phyloP scores from a whole-genome alignment of 768 basidiomycete species.

The Sporobolomyces pararoseus region DNA sequence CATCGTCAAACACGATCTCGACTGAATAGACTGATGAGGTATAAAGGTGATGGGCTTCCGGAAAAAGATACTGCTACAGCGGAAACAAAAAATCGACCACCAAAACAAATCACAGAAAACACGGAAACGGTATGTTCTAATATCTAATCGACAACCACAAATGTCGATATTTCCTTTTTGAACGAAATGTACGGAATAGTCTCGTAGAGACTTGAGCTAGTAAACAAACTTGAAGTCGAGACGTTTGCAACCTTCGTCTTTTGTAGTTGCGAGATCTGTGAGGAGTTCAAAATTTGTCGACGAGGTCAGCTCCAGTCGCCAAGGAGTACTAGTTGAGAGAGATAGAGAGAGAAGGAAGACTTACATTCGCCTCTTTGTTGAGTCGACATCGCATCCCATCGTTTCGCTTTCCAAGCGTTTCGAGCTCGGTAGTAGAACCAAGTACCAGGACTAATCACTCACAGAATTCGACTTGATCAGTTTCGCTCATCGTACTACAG shows the following conservation, averaged over 20 bases:
- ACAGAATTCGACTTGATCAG: background rate
- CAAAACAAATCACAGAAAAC: no score
- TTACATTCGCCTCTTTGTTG: conserved; percentile 45
- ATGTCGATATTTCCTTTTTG: no score
- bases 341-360: background rate
- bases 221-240: conserved; percentile 44
- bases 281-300: background rate
- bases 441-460: background rate
- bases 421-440: conserved; percentile 25
- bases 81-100: no score
- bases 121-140: no score
- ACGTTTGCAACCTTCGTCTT: conserved; percentile 47
- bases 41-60: no score
- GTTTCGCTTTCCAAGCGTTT: conserved; percentile 44
- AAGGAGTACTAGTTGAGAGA: no score
- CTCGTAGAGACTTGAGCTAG: conserved; percentile 22
- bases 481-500: conserved; percentile 29
- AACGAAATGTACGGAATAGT: no score
- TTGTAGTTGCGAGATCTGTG: conserved; percentile 47
- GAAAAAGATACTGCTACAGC: no score
- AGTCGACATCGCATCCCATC: conserved; percentile 46
- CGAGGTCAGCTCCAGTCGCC: no score
- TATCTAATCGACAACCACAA: no score
- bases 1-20: no score
- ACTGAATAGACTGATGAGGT: no score